These are phyloP conservation scores for Colletotrichum karsti DNA, from an alignment of 2,329 filamentous ascomycete species.

Conservation along the genomic window DNA sequence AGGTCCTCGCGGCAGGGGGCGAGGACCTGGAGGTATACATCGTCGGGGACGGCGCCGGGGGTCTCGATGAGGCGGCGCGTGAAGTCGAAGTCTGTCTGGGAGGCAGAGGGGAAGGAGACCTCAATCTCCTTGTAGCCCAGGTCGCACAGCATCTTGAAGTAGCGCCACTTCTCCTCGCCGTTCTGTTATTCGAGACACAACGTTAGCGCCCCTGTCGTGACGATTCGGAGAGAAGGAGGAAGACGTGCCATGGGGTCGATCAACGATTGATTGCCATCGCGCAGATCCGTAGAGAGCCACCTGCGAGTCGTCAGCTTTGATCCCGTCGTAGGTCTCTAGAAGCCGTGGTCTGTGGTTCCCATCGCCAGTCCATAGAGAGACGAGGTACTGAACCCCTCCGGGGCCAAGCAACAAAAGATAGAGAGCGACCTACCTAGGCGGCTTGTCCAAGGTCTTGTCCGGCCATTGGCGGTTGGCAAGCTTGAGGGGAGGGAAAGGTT, in stretches of 20 bases:
- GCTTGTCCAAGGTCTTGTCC: constrained; percentile 82
- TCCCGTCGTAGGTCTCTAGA: too few species aligned
- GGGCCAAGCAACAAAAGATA: too few species aligned
- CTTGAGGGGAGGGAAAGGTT: constrained; percentile 42
- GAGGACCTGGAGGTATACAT: constrained; percentile 91
- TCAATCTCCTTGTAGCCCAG: constrained; percentile 98
- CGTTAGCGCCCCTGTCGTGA: constrained; percentile 3
- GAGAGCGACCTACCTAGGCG: constrained; percentile 92
- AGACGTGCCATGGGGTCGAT: constrained; percentile 86
- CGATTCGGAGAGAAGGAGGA: background rate
- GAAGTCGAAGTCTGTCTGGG: constrained; percentile 96
- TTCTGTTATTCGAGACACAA: constrained; percentile 62
- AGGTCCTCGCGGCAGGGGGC: constrained; percentile 92
- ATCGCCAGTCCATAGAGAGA: too few species aligned
- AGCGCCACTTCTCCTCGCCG: constrained; percentile 92
- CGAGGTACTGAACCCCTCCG: too few species aligned
- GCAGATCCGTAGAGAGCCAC: constrained; percentile 76
- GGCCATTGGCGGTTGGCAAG: constrained; percentile 81
- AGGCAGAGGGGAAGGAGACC: constrained; percentile 93
- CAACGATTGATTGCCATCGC: constrained; percentile 94
- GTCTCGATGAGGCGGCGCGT: constrained; percentile 87
- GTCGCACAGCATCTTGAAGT: constrained; percentile 93
- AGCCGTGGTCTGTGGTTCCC: too few species aligned
- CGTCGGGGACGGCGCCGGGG: constrained; percentile 82
- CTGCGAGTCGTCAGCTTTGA: too few species aligned